Evolutionary conservation across 2,329 filamentous ascomycete species (phyloP), one percentile per base, ranked within the genome.

Genomic region (Colletotrichum abscissum): DNA sequence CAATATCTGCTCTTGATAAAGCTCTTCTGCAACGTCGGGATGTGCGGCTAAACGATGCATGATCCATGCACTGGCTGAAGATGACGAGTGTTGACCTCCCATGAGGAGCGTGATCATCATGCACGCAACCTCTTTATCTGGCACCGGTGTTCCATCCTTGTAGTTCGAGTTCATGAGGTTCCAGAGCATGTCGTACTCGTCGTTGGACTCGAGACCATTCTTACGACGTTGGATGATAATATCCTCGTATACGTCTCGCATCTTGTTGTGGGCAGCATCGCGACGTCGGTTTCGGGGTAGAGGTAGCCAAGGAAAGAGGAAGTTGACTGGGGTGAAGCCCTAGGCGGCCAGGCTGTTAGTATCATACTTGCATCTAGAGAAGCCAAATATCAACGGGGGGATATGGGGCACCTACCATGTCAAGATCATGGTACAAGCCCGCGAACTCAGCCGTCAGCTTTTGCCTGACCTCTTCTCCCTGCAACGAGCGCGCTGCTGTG

Each of bases 41-140:
- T 91, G 86, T 1, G 91, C 89, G 11, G 94, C 93, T 3, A 96
- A 88, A 62, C 91, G 92, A 14, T 95, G 87, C 76, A 95, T 84
- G 76, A 95, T 94, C 93, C 93, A 96, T 9, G 92, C 88, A 76
- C 91, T 91, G n/a, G 92, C 93, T 0, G 93, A 92, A 5, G 93
- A 92, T 0, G 93, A 95, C 1, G 92, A 93, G 84, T 96, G 94
- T 79, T 97, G 94, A 63, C 94, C 94, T 89, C 80, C 94, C 93
- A 97, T 95, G 64, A 96, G 88, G 19, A 96, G 87, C 0, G 93
- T 93, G 78, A 96, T 96, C 94, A 96, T 95, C 87, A 96, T 94
- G 82, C 95, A 92, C 0, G 93, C 93, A 64, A 96, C 90, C 79
- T 96, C 93, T 76, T 91, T 88, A 80, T 96, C 93, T 0, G 93